Evolutionary conservation across 345 rosid genomes (phyloP), one percentile per base, ranked within the genome.

Genomic region (Corchorus capsularis): DNA sequence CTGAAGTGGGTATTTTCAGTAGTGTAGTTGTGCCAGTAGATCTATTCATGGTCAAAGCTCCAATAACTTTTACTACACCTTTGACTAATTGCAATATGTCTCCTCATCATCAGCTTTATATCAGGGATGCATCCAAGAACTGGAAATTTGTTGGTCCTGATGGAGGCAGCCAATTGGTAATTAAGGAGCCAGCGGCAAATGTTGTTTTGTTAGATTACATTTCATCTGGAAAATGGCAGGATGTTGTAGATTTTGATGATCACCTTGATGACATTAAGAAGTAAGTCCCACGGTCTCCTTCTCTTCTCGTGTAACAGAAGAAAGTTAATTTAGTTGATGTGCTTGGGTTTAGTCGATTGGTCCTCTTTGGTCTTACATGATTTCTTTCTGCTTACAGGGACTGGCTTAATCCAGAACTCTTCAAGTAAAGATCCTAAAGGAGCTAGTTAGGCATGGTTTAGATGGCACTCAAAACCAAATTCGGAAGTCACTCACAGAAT

Each of bases 221-320:
- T 71, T 80, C 92, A 53, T 87, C 95, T 4, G 87, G 80, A 80
- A 96, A 93, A 82, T 92, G 97, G 96, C 89, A 89, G 78, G 89
- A 87, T 78, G 76, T 96, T 49, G 90, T 91, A 27, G 98, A 96
- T 82, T 86, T 96, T 76, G 97, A 96, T 72, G 98, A 93, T 73
- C 99, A 93, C 85, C 98, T 96, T 43, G 99, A 93, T 57, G 92
- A 93, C 81, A 78, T 93, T 43, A 89, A 89, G 86, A 92, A 87
- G 99, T 93, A n/a, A n/a, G n/a, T n/a, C n/a, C n/a, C n/a, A 91
- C 86, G 92, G 10, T 19, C 52, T 63, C 34, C 47, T 43, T 43
- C 39, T 27, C 32, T 12, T 49, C 69, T 69, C 41, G 34, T 49
- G 17, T 12, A 74, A 62, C 7, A 50, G 46, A 50, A 50, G n/a